These are phyloP conservation scores for Funneliformis geosporum DNA, from an alignment of 192 early-diverging fungal species.

Conservation along the genomic window DNA sequence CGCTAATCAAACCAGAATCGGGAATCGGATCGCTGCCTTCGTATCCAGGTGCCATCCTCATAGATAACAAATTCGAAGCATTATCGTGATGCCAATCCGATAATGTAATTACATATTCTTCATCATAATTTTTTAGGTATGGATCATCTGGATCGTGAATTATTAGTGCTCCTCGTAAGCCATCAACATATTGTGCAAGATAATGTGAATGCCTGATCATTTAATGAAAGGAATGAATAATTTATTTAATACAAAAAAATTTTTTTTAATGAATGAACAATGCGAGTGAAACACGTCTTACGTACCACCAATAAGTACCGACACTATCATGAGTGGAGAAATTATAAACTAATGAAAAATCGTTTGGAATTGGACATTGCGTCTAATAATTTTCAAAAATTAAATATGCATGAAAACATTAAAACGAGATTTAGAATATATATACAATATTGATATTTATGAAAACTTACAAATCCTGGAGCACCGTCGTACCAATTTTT, in stretches of 20 bases:
- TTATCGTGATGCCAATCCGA: conserved; percentile 36
- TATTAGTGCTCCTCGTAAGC: conserved; percentile 17
- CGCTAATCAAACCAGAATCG: conserved; percentile 34
- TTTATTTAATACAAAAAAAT: too few relatives aligned
- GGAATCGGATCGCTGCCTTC: conserved; percentile 19
- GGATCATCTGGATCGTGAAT: conserved; percentile 35
- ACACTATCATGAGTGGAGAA: conserved; percentile 30
- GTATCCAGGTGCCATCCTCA: neutral
- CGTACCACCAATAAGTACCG: conserved; percentile 49
- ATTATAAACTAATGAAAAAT: conserved; percentile 35
- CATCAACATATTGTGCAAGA: conserved; percentile 35
- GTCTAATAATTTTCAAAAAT: conserved; percentile 11
- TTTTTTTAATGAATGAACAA: too few relatives aligned
- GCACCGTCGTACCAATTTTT: conserved; percentile 55
- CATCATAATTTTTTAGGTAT: conserved; percentile 33
- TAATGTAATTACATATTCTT: conserved; percentile 39
- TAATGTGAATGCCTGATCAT: conserved; percentile 40
- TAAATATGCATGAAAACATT: neutral
- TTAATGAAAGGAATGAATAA: too few relatives aligned
- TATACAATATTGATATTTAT: neutral
- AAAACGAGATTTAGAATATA: neutral
- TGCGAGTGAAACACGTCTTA: too few relatives aligned
- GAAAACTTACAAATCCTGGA: conserved; percentile 27
- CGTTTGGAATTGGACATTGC: conserved; percentile 39
- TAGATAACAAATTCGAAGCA: too few relatives aligned